Base-by-base conservation (phyloP, 352 stramenopile species). In the Pythium rhizo-oryzae region DNA sequence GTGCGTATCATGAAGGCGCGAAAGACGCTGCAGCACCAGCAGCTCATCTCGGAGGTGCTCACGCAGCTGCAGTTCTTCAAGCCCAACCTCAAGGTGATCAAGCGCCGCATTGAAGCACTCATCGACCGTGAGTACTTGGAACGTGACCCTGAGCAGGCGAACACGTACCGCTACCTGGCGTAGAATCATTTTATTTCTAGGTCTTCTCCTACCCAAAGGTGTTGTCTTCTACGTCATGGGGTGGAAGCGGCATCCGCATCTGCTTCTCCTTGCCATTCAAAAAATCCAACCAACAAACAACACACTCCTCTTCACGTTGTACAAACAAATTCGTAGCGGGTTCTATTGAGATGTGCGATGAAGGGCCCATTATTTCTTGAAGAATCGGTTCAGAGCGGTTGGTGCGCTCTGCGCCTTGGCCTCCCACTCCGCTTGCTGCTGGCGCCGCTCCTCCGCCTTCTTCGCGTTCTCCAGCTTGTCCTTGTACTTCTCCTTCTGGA, bases 1-100 rank as follows among this genome's bases (percentile, higher is more conserved):
- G 98, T 99, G 46, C 94, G 98, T 77, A 99, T 99, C 82, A 99
- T 99, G 98, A 99, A 99, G 84, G 96, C 96, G 21, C 83, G 96
- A 64, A 99, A 99, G 80, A 98, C 94, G 35, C 81, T 99, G 60
- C 85, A 97, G 61, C 98, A 99, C 77, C 96, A 99, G 76, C 93
- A 99, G 75, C 88, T 99, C 15, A 92, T 99, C 50, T 98, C 97
- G 41, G 97, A 99, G 79, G 97, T 99, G 58, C 77, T 99, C 44
- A 96, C 83, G 39, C 97, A 99, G 74, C 85, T 99, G 39, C 84
- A 92, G 8, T 99, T 99, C 74, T 99, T 99, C 87, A 97, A 97
- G 70, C 98, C 98, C 15, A 98, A 99, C 68, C 86, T 98, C 52
- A 98, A 98, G 80, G 93, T 94, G 55, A 98, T 99, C 71, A 99